These are phyloP conservation scores for Tolypocladium nubicola DNA, from an alignment of 2,329 filamentous ascomycete species.

Conservation along the genomic window DNA sequence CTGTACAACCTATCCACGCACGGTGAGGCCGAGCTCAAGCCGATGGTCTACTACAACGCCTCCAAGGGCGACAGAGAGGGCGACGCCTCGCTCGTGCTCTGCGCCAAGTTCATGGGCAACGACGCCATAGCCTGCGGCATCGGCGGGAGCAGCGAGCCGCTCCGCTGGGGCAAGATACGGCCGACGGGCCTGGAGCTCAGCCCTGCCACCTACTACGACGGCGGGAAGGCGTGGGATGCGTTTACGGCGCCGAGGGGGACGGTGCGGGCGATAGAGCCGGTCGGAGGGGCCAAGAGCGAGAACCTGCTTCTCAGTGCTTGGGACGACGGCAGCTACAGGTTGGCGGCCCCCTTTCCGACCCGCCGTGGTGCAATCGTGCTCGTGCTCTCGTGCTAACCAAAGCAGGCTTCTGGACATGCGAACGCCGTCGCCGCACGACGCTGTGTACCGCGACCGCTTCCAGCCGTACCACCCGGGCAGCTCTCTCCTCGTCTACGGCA, in stretches of 20 bases:
- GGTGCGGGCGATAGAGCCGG: constrained; percentile 35
- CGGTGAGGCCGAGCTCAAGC: constrained; percentile 5
- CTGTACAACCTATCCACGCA: constrained; percentile 15
- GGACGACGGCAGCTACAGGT: constrained; percentile 40
- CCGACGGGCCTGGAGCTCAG: constrained; percentile 32
- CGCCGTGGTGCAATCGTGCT: not conserved
- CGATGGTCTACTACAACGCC: constrained; percentile 16
- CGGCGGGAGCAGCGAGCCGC: constrained; percentile 27
- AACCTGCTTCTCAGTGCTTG: constrained; percentile 39
- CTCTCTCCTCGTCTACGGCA: constrained; percentile 37
- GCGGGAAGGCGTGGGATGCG: not conserved
- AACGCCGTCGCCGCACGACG: constrained; percentile 33
- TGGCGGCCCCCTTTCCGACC: not conserved
- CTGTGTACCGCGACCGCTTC: constrained; percentile 42
- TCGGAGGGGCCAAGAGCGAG: constrained; percentile 23
- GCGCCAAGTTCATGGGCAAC: constrained; percentile 34
- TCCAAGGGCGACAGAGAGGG: constrained; percentile 6
- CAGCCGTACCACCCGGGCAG: constrained; percentile 34
- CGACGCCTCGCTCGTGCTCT: constrained; percentile 16
- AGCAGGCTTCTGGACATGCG: constrained; percentile 36
- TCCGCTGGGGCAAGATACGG: constrained; percentile 35
- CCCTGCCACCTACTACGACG: constrained; percentile 20
- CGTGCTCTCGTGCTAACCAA: not conserved
- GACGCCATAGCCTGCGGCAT: constrained; percentile 35
- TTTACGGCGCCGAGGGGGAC: constrained; percentile 22